These are phyloP conservation scores for Thalassia testudinum DNA, from an alignment of 116 monocot species.

Conservation along the genomic window DNA sequence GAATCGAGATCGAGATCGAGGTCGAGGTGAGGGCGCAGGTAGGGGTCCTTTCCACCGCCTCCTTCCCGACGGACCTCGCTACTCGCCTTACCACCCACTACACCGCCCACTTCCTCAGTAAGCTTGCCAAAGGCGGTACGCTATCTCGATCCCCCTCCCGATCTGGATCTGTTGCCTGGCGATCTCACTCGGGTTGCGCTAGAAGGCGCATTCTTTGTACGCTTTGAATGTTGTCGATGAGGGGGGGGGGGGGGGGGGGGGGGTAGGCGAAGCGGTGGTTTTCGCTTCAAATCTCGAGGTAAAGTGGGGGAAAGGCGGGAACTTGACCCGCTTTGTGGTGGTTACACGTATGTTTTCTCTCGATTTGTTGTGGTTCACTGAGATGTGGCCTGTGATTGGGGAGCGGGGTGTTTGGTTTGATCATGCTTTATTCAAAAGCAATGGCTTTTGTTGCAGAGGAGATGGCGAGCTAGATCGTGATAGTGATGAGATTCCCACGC, in stretches of 20 bases:
- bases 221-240: background rate
- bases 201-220: background rate
- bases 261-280: too few species aligned
- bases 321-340: too few species aligned
- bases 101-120: slow-evolving; percentile 67
- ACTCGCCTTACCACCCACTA: slow-evolving; percentile 64
- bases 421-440: slow-evolving; percentile 2
- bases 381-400: background rate
- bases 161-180: background rate
- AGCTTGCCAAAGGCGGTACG: slow-evolving; percentile 89
- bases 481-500: slow-evolving; percentile 59
- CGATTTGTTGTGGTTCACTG: background rate
- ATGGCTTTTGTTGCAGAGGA: slow-evolving; percentile 49
- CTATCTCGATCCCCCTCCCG: background rate
- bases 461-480: slow-evolving; percentile 74
- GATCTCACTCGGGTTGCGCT: background rate
- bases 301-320: too few species aligned
- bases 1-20: slow-evolving; percentile 10
- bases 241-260: background rate
- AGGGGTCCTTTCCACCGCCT: slow-evolving; percentile 37
- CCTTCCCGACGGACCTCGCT: slow-evolving; percentile 50
- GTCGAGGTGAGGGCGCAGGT: slow-evolving; percentile 61
- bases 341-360: too few species aligned
- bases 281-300: too few species aligned
- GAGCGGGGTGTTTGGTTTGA: background rate